Evolutionary conservation across 1,284 basidiomycete genomes (phyloP).

Genomic region (Trametes pubescens): DNA sequence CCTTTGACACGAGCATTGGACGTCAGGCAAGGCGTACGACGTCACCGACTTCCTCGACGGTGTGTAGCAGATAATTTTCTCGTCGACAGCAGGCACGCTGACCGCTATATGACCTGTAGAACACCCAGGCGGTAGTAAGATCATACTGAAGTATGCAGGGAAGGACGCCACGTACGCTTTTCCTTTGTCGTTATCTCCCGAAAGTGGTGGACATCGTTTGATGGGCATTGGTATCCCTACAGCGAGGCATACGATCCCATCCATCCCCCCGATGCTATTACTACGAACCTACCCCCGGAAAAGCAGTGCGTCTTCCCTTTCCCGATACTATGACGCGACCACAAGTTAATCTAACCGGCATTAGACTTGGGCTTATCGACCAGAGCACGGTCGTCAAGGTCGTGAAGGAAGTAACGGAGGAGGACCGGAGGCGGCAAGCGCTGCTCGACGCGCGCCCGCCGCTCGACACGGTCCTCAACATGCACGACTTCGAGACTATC

Average conservation of each 20-base stretch:
- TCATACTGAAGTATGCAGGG: conserved; percentile 76
- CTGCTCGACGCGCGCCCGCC: conserved; percentile 55
- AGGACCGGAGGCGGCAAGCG: conserved; percentile 51
- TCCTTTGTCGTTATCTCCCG: not conserved
- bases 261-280: conserved; percentile 70
- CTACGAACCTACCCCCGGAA: conserved; percentile 61
- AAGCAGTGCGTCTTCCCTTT: conserved; percentile 47
- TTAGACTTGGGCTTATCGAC: conserved; percentile 59
- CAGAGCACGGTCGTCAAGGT: conserved; percentile 52
- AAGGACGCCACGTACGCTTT: conserved; percentile 71
- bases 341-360: not conserved
- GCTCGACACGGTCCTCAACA: conserved; percentile 66
- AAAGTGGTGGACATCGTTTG: not conserved
- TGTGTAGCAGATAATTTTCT: conserved; percentile 36
- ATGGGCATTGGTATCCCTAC: not conserved
- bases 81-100: not conserved
- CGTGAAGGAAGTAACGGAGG: conserved; percentile 54
- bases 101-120: conserved; percentile 40
- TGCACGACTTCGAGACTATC: conserved; percentile 79
- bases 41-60: conserved; percentile 73
- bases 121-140: conserved; percentile 63
- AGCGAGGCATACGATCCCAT: conserved; percentile 69
- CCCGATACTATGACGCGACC: not conserved
- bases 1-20: not conserved
- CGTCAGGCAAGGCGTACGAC: conserved; percentile 72